phyloP scores from a whole-genome alignment of 1,284 basidiomycete genomes.

The Ustilago esculenta region DNA sequence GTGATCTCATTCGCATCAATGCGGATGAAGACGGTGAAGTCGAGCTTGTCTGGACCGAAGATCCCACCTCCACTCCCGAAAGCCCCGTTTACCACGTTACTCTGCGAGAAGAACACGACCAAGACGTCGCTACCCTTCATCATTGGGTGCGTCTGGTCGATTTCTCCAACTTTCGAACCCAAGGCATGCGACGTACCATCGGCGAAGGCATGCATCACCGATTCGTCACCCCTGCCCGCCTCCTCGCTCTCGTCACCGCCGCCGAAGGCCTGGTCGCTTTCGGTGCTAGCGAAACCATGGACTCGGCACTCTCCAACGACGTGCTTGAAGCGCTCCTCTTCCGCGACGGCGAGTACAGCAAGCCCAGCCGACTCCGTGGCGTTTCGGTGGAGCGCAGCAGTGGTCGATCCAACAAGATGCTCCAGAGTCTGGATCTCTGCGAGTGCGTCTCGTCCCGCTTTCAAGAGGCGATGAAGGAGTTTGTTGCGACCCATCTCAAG shows the following conservation, averaged over 20 bases:
- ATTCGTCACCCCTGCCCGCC: slow-evolving; percentile 88
- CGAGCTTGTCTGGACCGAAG: slow-evolving; percentile 57
- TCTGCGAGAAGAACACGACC: slow-evolving; percentile 36
- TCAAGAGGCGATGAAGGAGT: slow-evolving; percentile 81
- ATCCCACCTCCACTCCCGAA: slow-evolving; percentile 37
- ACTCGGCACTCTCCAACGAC: slow-evolving; percentile 61
- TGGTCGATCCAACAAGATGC: slow-evolving; percentile 59
- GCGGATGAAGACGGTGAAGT: slow-evolving; percentile 47
- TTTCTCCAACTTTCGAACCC: slow-evolving; percentile 92
- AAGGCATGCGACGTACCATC: slow-evolving; percentile 89
- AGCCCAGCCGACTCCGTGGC: slow-evolving; percentile 55
- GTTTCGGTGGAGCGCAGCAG: slow-evolving; percentile 59
- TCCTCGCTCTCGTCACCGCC: slow-evolving; percentile 69
- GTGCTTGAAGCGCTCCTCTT: slow-evolving; percentile 65
- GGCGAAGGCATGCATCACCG: slow-evolving; percentile 87
- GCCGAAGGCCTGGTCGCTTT: slow-evolving; percentile 61
- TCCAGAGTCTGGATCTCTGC: slow-evolving; percentile 90
- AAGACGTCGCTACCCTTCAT: slow-evolving; percentile 36
- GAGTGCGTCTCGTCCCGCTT: slow-evolving; percentile 92
- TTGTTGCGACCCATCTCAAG: slow-evolving; percentile 77
- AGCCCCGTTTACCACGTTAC: slow-evolving; percentile 51
- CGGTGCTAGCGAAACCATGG: slow-evolving; percentile 64
- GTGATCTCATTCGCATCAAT: slow-evolving; percentile 39
- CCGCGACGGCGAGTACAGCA: slow-evolving; percentile 60
- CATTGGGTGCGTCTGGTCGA: slow-evolving; percentile 61